phyloP scores from a whole-genome alignment of 1,284 basidiomycete genomes.

The Fistulina hepatica region DNA sequence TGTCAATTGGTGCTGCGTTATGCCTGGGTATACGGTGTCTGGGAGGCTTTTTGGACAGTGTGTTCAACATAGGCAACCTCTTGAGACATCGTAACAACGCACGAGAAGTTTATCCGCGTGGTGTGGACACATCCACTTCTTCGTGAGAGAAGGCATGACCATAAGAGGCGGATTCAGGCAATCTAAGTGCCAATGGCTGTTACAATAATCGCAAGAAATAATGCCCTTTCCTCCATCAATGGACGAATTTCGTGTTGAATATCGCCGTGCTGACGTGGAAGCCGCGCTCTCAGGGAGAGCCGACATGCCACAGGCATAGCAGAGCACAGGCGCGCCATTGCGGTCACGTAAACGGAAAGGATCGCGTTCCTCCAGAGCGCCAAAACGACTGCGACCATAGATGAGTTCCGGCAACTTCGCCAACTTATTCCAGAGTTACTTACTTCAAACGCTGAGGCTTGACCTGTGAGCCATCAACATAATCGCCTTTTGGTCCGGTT shows the following conservation, averaged over 20 bases:
- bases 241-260: constrained; percentile 40
- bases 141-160: constrained; percentile 74
- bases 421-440: constrained; percentile 22
- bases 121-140: constrained; percentile 99
- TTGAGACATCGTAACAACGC: constrained; percentile 22
- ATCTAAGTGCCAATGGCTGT: constrained; percentile 93
- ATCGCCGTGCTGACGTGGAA: constrained; percentile 40
- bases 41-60: constrained; percentile 38
- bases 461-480: constrained; percentile 66
- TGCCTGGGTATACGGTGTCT: constrained; percentile 71
- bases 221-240: constrained; percentile 50
- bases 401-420: constrained; percentile 12
- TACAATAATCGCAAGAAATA: constrained; percentile 92
- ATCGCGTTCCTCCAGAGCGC: constrained; percentile 86
- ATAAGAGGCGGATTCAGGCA: constrained; percentile 88
- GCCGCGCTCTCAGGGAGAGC: constrained; percentile 49
- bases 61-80: constrained; percentile 7
- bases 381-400: constrained; percentile 59
- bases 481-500: constrained; percentile 64
- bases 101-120: constrained; percentile 79
- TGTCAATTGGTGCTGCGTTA: constrained; percentile 54
- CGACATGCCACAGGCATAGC: constrained; percentile 81
- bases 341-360: constrained; percentile 80
- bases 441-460: constrained; percentile 74
- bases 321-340: constrained; percentile 73